phyloP scores from a whole-genome alignment of 257 asterid species.

The Voacanga thouarsii region DNA sequence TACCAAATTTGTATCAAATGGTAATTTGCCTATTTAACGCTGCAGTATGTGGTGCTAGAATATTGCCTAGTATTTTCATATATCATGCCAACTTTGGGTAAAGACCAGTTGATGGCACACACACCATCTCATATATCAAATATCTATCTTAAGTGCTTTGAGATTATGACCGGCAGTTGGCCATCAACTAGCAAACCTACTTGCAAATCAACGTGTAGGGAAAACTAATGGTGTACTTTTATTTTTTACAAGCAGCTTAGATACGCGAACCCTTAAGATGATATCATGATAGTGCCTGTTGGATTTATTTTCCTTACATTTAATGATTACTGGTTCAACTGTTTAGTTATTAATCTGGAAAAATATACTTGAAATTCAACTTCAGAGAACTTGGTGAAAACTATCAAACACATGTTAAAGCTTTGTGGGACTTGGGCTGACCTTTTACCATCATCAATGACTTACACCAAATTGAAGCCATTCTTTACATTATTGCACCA shows the following conservation, averaged over 20 bases:
- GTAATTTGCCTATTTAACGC: neutral
- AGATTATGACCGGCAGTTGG: neutral
- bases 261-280: no score
- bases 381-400: neutral
- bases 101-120: neutral
- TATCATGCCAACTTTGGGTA: neutral
- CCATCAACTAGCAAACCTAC: neutral
- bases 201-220: neutral
- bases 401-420: neutral
- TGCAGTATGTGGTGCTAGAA: neutral
- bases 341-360: neutral
- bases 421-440: neutral
- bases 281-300: neutral
- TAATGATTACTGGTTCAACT: neutral
- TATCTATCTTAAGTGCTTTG: neutral
- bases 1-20: neutral
- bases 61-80: neutral
- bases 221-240: neutral
- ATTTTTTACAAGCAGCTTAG: neutral
- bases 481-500: neutral
- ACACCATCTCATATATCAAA: neutral
- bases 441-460: neutral
- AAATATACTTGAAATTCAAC: neutral
- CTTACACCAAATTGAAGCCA: neutral
- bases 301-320: neutral